Evolutionary conservation across 371 early-diverging fungal genomes (phyloP), one percentile per base, ranked within the genome.

Genomic region (Dichotomocladium elegans): DNA sequence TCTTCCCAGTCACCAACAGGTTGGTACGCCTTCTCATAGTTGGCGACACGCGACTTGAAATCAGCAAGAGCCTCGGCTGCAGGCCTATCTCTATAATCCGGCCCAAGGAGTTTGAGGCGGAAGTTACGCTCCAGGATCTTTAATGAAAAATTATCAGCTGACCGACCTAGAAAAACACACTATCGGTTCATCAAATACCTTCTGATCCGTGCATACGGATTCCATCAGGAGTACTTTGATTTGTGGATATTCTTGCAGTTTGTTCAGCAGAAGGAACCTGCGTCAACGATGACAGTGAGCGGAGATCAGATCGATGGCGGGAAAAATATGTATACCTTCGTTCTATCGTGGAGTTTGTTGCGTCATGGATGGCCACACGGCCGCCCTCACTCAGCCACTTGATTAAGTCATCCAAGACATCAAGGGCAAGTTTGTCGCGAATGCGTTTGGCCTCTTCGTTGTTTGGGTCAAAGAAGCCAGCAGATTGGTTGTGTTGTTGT

Each of bases 351-450:
- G 93, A 87, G 62, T 93, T 93, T 10, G 94, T 93, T 0, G 94
- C 94, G 66, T 93, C 94, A 57, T 92, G 92, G 42, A 93, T 90
- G 25, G 88, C 94, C 10, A 92, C 88, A 41, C 86, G 82, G 12
- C 89, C 90, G 6, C 66, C 64, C 14, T 64, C 28, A 27, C 81
- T 85, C 34, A 93, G 70, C 94, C 94, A 93, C 5, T 70, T 55
- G 31, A 92, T 75, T 24, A 88, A 55, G 51, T 91, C 90, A 14
- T 91, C 90, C 35, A 93, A 65, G 4, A 89, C 87, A 27, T 89
- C 88, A 47, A 89, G 56, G 7, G 92, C 93, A 1, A 91, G 54
- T n/a, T 80, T 63, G 54, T 92, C 91, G 47, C 94, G 83, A 31
- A 85, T 63, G 24, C 72, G 66, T 26, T 74, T 71, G 19, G 85